Evolutionary conservation across 306 rosid genomes (phyloP).

Genomic region (Trichosanthes cucumerina): DNA sequence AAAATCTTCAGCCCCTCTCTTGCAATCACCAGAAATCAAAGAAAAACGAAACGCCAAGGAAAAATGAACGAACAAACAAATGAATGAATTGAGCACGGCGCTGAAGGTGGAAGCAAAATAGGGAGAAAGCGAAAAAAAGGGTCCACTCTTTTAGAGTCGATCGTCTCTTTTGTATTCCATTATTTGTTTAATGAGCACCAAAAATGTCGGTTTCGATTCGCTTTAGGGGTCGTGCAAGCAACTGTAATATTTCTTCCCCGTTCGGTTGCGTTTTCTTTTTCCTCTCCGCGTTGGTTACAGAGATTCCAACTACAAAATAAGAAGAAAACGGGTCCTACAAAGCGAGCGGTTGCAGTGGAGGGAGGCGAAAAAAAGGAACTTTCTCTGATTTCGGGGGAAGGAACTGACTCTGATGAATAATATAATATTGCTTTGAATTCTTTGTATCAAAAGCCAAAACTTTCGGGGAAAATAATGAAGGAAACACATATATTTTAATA

Average conservation of each 20-base stretch:
- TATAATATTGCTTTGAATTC: neutral
- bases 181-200: neutral
- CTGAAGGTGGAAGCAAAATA: neutral
- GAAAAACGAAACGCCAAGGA: slow-evolving; percentile 20
- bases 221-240: slow-evolving; percentile 49
- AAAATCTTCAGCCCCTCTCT: slow-evolving; percentile 3
- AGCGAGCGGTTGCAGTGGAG: neutral
- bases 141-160: neutral
- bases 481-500: neutral
- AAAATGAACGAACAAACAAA: neutral
- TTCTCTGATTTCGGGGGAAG: neutral
- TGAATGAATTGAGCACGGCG: slow-evolving; percentile 9
- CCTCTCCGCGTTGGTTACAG: slow-evolving; percentile 32
- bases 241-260: slow-evolving; percentile 18
- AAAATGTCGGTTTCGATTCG: slow-evolving; percentile 14
- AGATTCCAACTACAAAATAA: slow-evolving; percentile 15
- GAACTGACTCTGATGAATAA: neutral
- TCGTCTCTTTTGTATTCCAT: neutral
- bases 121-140: neutral
- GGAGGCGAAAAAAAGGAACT: neutral
- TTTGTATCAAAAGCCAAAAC: neutral
- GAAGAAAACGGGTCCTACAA: slow-evolving; percentile 11
- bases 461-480: neutral
- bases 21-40: slow-evolving; percentile 23
- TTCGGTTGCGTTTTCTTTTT: slow-evolving; percentile 21